Conservation (phyloP, 345 rosid species). For the Brassica nigra region DNA sequence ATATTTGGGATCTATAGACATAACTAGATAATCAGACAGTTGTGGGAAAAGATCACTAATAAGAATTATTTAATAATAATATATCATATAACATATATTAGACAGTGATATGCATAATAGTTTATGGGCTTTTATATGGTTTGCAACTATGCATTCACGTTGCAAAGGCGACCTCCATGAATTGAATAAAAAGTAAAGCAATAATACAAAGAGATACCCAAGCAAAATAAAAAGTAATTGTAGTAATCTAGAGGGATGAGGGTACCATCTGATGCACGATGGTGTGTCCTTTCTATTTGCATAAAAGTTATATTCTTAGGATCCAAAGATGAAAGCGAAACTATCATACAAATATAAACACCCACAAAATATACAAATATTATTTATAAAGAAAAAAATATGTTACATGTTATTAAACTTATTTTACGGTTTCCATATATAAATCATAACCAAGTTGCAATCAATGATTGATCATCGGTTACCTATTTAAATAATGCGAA, state of each 20-base stretch:
- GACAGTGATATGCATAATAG: background rate
- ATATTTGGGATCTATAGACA: background rate
- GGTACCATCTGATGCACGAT: slow-evolving; percentile 29
- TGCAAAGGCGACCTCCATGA: slow-evolving; percentile 5
- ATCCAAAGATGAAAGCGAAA: slow-evolving; percentile 28
- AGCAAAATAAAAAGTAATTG: background rate
- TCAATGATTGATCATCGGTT: background rate
- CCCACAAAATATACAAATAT: background rate
- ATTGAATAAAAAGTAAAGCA: background rate
- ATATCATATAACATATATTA: background rate
- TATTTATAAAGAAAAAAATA: background rate
- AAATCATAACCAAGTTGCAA: background rate
- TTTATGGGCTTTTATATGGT: background rate
- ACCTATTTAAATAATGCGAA: background rate
- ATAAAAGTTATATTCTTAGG: slow-evolving; percentile 36
- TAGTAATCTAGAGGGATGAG: slow-evolving; percentile 4
- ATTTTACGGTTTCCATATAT: background rate
- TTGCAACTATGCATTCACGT: background rate
- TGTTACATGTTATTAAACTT: background rate
- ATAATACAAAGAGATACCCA: background rate
- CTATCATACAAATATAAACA: slow-evolving; percentile 3
- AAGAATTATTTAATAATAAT: background rate
- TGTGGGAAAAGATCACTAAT: background rate
- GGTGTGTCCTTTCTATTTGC: slow-evolving; percentile 32
- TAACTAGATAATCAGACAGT: background rate